phyloP scores from a whole-genome alignment of 2,329 filamentous ascomycete species.

The Paraphoma sp. region DNA sequence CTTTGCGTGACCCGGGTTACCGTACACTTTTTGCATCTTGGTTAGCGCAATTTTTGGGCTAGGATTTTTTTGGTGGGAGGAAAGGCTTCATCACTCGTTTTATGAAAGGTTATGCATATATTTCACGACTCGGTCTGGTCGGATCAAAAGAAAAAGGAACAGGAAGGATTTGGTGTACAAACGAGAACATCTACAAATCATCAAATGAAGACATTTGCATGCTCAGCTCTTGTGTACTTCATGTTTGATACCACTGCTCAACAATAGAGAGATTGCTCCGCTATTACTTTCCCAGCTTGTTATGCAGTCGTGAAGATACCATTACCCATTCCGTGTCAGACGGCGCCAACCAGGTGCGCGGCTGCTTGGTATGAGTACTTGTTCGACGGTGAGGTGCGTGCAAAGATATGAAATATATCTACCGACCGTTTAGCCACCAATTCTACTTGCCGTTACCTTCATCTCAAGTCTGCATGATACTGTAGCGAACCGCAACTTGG shows the following conservation, averaged over 20 bases:
- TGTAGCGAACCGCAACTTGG: not conserved
- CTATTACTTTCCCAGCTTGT: no score
- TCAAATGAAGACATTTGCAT: not conserved
- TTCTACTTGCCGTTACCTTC: no score
- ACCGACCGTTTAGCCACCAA: no score
- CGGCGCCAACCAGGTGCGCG: conserved; percentile 57
- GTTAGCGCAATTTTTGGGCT: not conserved
- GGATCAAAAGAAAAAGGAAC: not conserved
- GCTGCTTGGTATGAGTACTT: conserved; percentile 54
- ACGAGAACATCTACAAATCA: not conserved
- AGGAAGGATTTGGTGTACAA: not conserved
- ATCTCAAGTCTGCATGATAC: no score
- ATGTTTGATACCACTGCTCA: no score
- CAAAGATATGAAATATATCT: no score
- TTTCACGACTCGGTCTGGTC: not conserved
- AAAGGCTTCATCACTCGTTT: not conserved
- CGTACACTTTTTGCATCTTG: not conserved
- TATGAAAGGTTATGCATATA: not conserved
- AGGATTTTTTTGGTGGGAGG: not conserved
- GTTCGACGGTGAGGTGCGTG: conserved; percentile 44
- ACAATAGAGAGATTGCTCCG: no score
- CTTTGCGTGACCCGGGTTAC: not conserved
- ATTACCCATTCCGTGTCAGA: conserved; percentile 3
- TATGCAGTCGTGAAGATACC: conserved; percentile 60
- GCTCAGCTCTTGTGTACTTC: conserved; percentile 7